phyloP scores from a whole-genome alignment of 2,329 filamentous ascomycete genomes.

The Penicillium sp. region DNA sequence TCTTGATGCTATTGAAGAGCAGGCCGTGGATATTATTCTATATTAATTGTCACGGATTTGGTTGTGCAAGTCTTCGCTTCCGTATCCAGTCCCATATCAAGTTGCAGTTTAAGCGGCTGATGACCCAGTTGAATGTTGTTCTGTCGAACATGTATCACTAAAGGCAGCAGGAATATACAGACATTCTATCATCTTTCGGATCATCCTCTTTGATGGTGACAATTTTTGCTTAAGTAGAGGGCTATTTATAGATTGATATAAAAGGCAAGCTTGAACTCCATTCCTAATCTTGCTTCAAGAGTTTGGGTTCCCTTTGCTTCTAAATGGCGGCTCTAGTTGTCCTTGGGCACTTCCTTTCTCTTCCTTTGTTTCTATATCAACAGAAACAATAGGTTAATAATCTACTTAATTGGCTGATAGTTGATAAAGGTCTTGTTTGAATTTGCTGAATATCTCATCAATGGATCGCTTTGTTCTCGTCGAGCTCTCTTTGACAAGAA shows the following conservation, averaged over 20 bases:
- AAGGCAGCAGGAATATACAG: not conserved
- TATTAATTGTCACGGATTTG: not conserved
- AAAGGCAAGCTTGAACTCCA: not conserved
- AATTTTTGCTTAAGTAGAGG: not conserved
- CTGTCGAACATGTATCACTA: not conserved
- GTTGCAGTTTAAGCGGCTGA: not conserved
- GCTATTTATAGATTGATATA: not conserved
- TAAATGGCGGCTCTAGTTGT: not conserved
- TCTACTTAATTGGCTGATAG: not conserved
- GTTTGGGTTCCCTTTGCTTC: not conserved
- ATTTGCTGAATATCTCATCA: not conserved
- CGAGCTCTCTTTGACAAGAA: not conserved
- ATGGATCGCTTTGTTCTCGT: not conserved
- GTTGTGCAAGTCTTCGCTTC: not conserved
- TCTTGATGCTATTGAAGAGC: not conserved
- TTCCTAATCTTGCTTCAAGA: not conserved
- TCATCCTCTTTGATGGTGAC: not conserved
- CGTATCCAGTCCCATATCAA: not conserved
- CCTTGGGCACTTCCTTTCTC: not conserved
- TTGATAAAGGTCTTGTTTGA: not conserved
- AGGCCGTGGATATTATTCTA: not conserved
- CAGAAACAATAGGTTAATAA: not conserved
- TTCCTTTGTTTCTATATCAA: not conserved
- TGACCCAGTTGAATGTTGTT: not conserved
- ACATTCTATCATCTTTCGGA: not conserved